Evolutionary conservation across 2,329 filamentous ascomycete species (phyloP), one percentile per base, ranked within the genome.

Genomic region (Metarhizium sp.): DNA sequence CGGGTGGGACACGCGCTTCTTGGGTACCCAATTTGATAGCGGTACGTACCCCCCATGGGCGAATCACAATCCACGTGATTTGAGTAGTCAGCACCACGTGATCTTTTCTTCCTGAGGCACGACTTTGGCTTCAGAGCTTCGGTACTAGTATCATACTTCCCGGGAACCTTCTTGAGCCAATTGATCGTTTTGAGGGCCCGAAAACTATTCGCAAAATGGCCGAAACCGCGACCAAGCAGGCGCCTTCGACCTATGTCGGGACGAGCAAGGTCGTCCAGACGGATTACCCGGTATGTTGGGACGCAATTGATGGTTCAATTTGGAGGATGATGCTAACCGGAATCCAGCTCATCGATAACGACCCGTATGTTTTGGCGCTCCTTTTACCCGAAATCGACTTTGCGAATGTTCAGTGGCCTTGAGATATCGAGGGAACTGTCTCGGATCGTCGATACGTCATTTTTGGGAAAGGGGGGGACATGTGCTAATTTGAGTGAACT

Each of bases 291-390:
- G 94, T 97, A 77, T 67, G 89, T 78, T 55, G 56, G 32, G 53
- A 6, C 50, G 16, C 59, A 53, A 58, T 60, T 61, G 60, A 34
- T 50, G 43, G 54, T 57, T 60, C 59, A 65, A 63, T 61, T 56
- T 56, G n/a, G 18, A 52, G 7, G 38, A 34, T 2, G 13, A 47
- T 42, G 45, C 58, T 63, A 60, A 65, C 55, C 50, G 58, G 57
- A 60, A 67, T 67, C 63, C 75, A 99, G 94, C 88, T 97, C 77
- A 97, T 99, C 75, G 94, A 99, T 79, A 95, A 90, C 78, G 94
- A 99, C 75, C 94, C 94, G 92, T 96, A 92, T 56, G 71, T 71
- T 49, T 38, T 14, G 38, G 4, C 16, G 25, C 38, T 36, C 16
- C n/a, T 25, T n/a, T 18, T 13, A 18, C 36, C 36, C 36, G 40